Evolutionary conservation across 768 basidiomycete species (phyloP).

Genomic region (Pisolithus tinctorius): DNA sequence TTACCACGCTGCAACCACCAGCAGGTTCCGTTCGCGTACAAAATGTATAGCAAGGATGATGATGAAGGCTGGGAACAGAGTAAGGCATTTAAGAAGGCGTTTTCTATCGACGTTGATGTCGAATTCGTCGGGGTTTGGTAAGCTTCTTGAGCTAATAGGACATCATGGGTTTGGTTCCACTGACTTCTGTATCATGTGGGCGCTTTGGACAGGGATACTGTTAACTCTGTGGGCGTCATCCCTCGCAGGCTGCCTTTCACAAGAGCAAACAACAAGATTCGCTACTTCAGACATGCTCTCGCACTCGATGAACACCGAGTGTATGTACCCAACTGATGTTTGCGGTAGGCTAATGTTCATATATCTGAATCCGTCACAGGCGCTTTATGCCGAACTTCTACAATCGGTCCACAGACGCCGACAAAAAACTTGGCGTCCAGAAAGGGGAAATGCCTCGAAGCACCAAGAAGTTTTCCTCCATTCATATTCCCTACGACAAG

Average conservation of each 20-base stretch:
- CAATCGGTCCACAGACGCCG: constrained; percentile 35
- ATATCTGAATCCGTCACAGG: constrained; percentile 4
- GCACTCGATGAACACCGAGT: constrained; percentile 52
- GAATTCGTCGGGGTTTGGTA: constrained; percentile 75
- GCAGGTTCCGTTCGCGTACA: constrained; percentile 67
- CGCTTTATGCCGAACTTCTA: constrained; percentile 30
- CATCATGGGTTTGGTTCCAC: neutral
- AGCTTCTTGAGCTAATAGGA: constrained; percentile 4
- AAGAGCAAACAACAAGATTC: constrained; percentile 50
- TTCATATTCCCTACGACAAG: neutral
- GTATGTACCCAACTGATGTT: neutral
- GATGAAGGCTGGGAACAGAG: constrained; percentile 56
- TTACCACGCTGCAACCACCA: constrained; percentile 66
- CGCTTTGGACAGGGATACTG: constrained; percentile 55
- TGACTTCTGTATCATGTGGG: neutral
- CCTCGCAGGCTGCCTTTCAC: constrained; percentile 64
- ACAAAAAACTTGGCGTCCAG: constrained; percentile 39
- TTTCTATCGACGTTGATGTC: constrained; percentile 68
- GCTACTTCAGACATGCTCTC: constrained; percentile 63
- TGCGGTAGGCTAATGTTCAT: neutral
- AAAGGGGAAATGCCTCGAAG: constrained; percentile 43
- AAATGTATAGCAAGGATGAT: constrained; percentile 59
- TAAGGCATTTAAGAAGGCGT: constrained; percentile 64
- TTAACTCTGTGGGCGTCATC: constrained; percentile 59
- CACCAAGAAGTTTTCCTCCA: constrained; percentile 14